Percentiles rank a stretch among this genome's conserved stretches.
Evolutionary conservation across 2,329 filamentous ascomycete genomes (phyloP).

Genomic region (Beauveria pseudobassiana): DNA sequence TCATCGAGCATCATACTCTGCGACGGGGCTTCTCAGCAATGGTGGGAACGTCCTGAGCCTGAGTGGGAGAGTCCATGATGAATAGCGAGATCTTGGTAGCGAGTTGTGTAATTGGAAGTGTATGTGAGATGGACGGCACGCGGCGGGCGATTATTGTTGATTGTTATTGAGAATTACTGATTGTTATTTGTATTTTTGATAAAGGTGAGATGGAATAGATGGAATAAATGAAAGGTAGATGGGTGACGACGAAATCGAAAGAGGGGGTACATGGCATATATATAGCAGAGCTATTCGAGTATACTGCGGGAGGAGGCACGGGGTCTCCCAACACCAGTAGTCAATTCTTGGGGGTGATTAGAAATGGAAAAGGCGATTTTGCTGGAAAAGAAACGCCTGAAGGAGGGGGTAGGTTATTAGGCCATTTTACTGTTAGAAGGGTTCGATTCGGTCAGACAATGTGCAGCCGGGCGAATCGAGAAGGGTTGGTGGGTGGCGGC

Average conservation of each 20-base stretch:
- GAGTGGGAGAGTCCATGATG: not conserved
- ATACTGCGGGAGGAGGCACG: not conserved
- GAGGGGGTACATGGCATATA: not conserved
- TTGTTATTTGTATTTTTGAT: not conserved
- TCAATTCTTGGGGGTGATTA: not conserved
- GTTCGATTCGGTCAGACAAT: not conserved
- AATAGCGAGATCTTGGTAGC: not conserved
- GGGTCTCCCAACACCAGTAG: not conserved
- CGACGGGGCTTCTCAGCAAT: not conserved
- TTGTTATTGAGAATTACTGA: not conserved
- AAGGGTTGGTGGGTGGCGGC: not conserved
- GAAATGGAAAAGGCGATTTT: not conserved
- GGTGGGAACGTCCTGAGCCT: conserved; percentile 3
- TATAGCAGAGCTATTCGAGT: not conserved
- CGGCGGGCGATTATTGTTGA: too few relatives aligned
- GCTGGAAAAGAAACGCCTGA: not conserved
- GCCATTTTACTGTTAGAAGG: not conserved
- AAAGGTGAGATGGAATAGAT: not conserved
- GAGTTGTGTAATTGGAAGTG: not conserved
- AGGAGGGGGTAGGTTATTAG: not conserved
- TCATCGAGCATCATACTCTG: not conserved
- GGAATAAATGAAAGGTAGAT: too few relatives aligned
- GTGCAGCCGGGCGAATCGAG: conserved; percentile 3
- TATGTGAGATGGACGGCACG: not conserved
- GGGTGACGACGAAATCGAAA: not conserved